Percentiles rank a stretch among this genome's conserved stretches.
These are phyloP conservation scores for Parascedosporium putredinis DNA, from an alignment of 2,329 filamentous ascomycete species.

Conservation along the genomic window DNA sequence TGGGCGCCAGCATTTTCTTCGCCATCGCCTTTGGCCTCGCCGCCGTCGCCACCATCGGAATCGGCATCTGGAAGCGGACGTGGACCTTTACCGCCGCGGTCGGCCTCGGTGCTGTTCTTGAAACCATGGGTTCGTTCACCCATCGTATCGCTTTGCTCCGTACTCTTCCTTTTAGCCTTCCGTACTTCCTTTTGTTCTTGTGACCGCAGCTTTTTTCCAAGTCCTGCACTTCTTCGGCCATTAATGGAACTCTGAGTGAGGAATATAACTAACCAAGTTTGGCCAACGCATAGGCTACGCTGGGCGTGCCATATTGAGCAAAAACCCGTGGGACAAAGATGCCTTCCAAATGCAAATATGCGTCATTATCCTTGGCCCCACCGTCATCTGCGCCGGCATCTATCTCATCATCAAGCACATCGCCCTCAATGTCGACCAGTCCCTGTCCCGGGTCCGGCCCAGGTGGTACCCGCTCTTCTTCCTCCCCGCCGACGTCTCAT, in stretches of 20 bases:
- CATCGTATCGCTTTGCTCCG: background rate
- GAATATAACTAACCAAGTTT: background rate
- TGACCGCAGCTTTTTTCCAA: background rate
- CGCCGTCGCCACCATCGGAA: constrained; percentile 27
- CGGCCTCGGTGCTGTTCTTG: constrained; percentile 37
- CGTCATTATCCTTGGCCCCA: constrained; percentile 48
- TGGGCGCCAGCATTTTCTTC: constrained; percentile 46
- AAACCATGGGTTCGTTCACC: constrained; percentile 33
- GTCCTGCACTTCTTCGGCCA: background rate
- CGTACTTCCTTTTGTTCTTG: too few species aligned
- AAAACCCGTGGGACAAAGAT: constrained; percentile 42
- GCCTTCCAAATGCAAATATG: constrained; percentile 50
- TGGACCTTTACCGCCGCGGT: constrained; percentile 44
- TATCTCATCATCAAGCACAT: constrained; percentile 56
- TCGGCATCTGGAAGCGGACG: constrained; percentile 40
- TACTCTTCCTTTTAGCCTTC: background rate
- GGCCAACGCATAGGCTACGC: constrained; percentile 34
- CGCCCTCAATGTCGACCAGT: constrained; percentile 35
- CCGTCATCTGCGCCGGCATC: constrained; percentile 50
- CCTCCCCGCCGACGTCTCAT: constrained; percentile 48
- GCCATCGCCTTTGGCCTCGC: constrained; percentile 36
- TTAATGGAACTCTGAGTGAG: background rate
- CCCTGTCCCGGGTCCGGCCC: constrained; percentile 39
- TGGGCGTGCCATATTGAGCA: constrained; percentile 37
- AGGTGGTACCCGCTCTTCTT: constrained; percentile 46